Conservation (phyloP, 805 yeast species). For the Saturnispora serradocipensis region DNA sequence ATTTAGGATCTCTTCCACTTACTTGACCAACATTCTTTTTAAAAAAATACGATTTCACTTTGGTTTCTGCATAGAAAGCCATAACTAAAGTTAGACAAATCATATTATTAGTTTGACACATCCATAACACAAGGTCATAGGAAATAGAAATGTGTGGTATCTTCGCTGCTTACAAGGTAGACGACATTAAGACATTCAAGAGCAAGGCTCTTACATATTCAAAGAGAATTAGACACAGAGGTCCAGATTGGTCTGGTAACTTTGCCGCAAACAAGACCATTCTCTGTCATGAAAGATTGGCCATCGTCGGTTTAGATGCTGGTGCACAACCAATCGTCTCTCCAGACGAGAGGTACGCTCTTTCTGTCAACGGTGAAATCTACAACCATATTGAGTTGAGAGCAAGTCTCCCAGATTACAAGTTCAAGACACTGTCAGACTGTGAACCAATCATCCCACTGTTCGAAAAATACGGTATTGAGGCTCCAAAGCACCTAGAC, state of each 20-base stretch:
- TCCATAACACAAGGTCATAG: background rate
- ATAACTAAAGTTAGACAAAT: background rate
- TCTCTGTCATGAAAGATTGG: conserved; percentile 89
- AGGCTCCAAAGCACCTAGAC: conserved; percentile 86
- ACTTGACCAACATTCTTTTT: background rate
- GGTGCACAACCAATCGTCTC: conserved; percentile 97
- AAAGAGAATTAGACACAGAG: conserved; percentile 94
- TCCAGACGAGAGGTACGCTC: conserved; percentile 57
- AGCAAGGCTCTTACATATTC: conserved; percentile 82
- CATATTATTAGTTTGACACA: background rate
- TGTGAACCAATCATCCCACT: conserved; percentile 97
- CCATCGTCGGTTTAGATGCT: conserved; percentile 93
- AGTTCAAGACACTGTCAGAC: conserved; percentile 79
- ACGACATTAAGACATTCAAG: conserved; percentile 72
- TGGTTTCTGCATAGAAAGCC: background rate
- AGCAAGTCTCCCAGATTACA: conserved; percentile 61
- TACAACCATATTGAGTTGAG: conserved; percentile 92
- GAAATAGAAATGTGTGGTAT: conserved; percentile 82
- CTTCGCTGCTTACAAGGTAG: conserved; percentile 82
- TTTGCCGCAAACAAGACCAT: conserved; percentile 68
- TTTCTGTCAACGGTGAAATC: conserved; percentile 96
- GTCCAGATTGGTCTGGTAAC: conserved; percentile 99
- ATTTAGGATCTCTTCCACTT: background rate
- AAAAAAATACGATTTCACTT: background rate
- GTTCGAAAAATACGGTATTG: conserved; percentile 75